Evolutionary conservation across 2,329 filamentous ascomycete genomes (phyloP).

Genomic region (Magnaporthiopsis incrustans): DNA sequence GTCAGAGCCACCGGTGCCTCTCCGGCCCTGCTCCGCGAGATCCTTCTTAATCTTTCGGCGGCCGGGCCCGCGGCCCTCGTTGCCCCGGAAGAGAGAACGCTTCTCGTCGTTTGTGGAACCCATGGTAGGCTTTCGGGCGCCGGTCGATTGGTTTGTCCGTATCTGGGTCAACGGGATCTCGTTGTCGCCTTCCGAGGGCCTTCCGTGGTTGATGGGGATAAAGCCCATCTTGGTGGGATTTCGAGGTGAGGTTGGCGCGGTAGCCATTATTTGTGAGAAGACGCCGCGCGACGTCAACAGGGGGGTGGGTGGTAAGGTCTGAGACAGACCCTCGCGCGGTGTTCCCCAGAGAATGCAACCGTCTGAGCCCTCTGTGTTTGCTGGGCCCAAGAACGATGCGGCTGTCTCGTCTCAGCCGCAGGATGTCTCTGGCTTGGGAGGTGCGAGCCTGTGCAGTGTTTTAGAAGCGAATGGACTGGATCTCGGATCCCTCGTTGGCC

Average conservation of each 20-base stretch:
- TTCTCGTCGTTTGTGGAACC: slow-evolving; percentile 35
- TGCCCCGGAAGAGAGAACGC: slow-evolving; percentile 30
- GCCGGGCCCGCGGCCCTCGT: slow-evolving; percentile 20
- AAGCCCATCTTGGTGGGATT: slow-evolving; percentile 32
- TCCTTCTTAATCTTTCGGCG: slow-evolving; percentile 41
- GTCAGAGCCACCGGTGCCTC: slow-evolving; percentile 32
- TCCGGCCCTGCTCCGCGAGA: slow-evolving; percentile 29
- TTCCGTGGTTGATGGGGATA: slow-evolving; percentile 30
- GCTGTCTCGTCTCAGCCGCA: neutral
- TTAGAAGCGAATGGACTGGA: neutral
- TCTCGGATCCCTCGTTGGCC: neutral
- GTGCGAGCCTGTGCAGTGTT: neutral
- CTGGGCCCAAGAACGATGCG: neutral
- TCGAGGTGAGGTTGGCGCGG: slow-evolving; percentile 4
- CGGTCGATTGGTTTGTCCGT: slow-evolving; percentile 45
- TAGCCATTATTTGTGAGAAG: neutral
- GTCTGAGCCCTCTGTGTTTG: neutral
- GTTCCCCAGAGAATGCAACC: neutral
- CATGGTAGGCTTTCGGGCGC: slow-evolving; percentile 27
- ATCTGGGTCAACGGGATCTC: slow-evolving; percentile 50
- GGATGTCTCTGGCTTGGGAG: neutral
- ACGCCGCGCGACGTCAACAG: neutral
- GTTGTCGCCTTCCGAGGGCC: slow-evolving; percentile 22
- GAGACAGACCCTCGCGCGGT: neutral
- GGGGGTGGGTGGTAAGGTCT: neutral